Conservation (phyloP, 495 filamentous ascomycete species). For the Neurospora hispaniola region DNA sequence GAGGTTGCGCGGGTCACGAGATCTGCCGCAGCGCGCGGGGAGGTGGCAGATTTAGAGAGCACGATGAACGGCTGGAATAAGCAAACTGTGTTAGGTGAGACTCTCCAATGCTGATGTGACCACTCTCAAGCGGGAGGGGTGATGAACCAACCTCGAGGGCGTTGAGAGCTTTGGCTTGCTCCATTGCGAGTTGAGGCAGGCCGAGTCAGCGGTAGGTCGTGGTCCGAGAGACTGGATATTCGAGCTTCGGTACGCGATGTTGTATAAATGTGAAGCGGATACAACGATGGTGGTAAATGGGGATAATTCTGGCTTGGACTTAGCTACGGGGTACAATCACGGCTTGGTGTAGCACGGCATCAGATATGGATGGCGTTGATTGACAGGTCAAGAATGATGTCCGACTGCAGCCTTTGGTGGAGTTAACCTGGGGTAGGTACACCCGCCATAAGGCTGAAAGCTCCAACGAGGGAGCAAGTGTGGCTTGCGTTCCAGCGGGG, state of each 20-base stretch:
- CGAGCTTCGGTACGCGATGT: not conserved
- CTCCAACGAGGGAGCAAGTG: not conserved
- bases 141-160: conserved; percentile 49
- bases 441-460: not conserved
- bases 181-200: conserved; percentile 44
- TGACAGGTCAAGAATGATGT: not conserved
- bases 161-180: conserved; percentile 75
- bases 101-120: not conserved
- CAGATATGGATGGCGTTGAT: not conserved
- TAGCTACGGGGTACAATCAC: not conserved
- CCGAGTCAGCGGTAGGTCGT: not conserved
- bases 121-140: not conserved
- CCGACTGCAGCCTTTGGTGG: not conserved
- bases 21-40: conserved; percentile 74
- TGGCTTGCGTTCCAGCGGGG: not conserved
- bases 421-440: not conserved
- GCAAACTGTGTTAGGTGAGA: conserved; percentile 2
- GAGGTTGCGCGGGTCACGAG: conserved; percentile 82
- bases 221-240: not conserved
- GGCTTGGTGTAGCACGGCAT: not conserved
- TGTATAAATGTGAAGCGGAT: not conserved
- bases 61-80: conserved; percentile 64
- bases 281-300: not conserved
- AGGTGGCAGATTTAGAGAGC: conserved; percentile 74
- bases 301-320: not conserved